Percentiles rank a stretch among this genome's conserved stretches.
Conservation (phyloP, 139 green algal species). For the Chlorella sp. region DNA sequence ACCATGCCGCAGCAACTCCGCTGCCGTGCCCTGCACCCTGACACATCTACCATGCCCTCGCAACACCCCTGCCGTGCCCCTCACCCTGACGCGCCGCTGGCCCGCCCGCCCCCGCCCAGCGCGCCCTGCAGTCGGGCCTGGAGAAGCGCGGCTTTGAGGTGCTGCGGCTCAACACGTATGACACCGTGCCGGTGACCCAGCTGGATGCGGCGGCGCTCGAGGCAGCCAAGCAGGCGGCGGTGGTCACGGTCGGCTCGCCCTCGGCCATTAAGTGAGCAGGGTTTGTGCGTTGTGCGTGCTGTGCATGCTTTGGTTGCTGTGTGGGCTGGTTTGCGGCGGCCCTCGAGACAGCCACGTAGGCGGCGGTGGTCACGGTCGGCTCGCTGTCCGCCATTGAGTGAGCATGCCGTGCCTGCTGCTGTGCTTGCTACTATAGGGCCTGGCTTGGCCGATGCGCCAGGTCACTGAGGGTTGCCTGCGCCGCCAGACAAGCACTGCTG, state of each 20-base stretch:
- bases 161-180: slow-evolving; percentile 85
- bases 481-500: too few species aligned
- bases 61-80: background rate
- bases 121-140: slow-evolving; percentile 65
- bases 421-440: too few species aligned
- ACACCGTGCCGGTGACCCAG: slow-evolving; percentile 67
- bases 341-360: slow-evolving; percentile 58
- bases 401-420: slow-evolving; percentile 11
- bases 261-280: slow-evolving; percentile 78
- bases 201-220: slow-evolving; percentile 52
- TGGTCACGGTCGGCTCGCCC: slow-evolving; percentile 86
- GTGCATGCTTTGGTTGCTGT: background rate
- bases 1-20: background rate
- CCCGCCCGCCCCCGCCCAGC: background rate
- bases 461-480: background rate
- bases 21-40: background rate
- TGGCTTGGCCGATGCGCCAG: too few species aligned
- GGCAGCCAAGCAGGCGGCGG: slow-evolving; percentile 57
- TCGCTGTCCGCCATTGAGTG: slow-evolving; percentile 87
- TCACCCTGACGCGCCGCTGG: too few species aligned
- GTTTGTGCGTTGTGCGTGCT: background rate
- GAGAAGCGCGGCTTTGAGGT: slow-evolving; percentile 70
- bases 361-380: slow-evolving; percentile 80
- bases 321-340: background rate
- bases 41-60: background rate